Evolutionary conservation across 148 eudicot genomes (phyloP).

Genomic region (Dianthus caryophyllus): DNA sequence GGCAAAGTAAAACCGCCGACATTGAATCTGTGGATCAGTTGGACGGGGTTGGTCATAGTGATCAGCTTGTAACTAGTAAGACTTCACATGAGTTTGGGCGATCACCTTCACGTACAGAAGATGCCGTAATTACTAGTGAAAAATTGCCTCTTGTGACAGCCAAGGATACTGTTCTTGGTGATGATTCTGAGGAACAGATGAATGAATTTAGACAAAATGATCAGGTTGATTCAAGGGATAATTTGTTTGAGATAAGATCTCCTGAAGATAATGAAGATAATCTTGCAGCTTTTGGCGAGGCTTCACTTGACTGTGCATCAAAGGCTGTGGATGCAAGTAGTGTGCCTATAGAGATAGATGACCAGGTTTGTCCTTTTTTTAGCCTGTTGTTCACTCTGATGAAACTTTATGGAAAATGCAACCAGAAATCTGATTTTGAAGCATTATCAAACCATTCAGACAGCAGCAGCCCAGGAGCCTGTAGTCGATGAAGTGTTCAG

Average conservation of each 20-base stretch:
- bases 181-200: conserved; percentile 10
- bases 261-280: conserved; percentile 20
- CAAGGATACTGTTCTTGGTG: conserved; percentile 12
- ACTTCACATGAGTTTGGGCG: not conserved
- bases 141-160: not conserved
- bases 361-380: conserved; percentile 18
- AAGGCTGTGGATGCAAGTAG: conserved; percentile 15
- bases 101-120: conserved; percentile 5
- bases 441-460: conserved; percentile 12
- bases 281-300: conserved; percentile 19
- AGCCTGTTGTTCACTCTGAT: conserved; percentile 5
- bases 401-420: not conserved
- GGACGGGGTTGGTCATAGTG: conserved; percentile 4
- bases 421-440: conserved; percentile 5
- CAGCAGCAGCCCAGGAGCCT: not conserved
- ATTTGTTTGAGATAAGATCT: too few species aligned
- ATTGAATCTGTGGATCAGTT: conserved; percentile 18
- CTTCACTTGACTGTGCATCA: conserved; percentile 14
- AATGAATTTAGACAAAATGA: too few species aligned
- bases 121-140: conserved; percentile 1
- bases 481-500: not conserved
- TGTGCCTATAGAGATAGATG: conserved; percentile 17
- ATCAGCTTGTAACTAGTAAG: not conserved
- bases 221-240: too few species aligned
- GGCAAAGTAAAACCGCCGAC: conserved; percentile 10